Evolutionary conservation across 192 early-diverging fungal species (phyloP), one percentile per base, ranked within the genome.

Genomic region (Podochytrium sp.): DNA sequence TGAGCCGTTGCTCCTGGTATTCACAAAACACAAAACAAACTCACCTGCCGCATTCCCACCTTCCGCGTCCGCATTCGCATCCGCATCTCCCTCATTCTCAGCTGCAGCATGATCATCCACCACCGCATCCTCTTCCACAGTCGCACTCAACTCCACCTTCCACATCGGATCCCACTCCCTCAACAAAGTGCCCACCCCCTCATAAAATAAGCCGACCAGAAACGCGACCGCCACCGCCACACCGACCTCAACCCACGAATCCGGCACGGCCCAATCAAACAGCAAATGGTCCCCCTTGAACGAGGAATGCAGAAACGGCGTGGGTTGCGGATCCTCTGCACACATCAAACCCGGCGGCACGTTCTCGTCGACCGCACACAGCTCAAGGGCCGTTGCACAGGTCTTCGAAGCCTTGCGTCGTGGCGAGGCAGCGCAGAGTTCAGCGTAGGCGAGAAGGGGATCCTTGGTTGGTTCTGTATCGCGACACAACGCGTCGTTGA

Each of bases 301-400:
- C 30, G 61, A 14, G 27, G 62, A 55, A 38, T 74, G 73, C 34
- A 74, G 35, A 38, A 37, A 74, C 25, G 73, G 73, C 20, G 23
- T 47, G 10, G 52, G 49, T 25, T 18, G 35, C 52, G 27, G 47
- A 7, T 55, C 51, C 18, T 12, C 35, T 10, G 7, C 39, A n/a
- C 35, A 41, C 34, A 27, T 30, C 32, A 52, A 32, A 6, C 27
- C 39, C 52, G 68, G 51, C 16, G 50, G 32, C 34, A 52, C 30
- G 23, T 6, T 6, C 3, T 50, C 53, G 39, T 14, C 5, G 12
- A 52, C 30, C 6, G 68, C 68, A 20, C 35, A 25, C 4, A 18
- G 5, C 6, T 63, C 12, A 33, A 20, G 32, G 12, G 51, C 33
- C 3, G 32, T 12, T 12, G 30, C 6, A 18, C 35, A 37, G 3